A percentile compares a stretch with the other conserved stretches of the same genome.
Evolutionary conservation across 441 rosid species (phyloP).

Genomic region (Sinapis alba): DNA sequence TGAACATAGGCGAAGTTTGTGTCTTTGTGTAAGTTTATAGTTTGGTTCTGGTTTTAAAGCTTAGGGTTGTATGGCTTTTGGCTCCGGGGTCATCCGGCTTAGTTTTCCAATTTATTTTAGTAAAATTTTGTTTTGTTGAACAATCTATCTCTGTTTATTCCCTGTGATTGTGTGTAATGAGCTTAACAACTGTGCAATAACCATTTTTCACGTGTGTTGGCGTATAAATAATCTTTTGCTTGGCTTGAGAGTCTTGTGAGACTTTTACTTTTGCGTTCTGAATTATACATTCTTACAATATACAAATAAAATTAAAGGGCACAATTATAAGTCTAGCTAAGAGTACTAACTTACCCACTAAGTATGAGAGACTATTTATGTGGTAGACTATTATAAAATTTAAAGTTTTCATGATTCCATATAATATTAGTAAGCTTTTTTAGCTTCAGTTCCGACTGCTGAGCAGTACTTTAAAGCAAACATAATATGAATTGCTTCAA

Average conservation of each 20-base stretch:
- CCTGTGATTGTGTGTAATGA: neutral
- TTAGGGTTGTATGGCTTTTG: neutral
- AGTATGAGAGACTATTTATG: conserved; percentile 19
- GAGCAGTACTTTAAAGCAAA: neutral
- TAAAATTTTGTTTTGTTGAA: neutral
- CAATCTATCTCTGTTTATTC: neutral
- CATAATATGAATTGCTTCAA: neutral
- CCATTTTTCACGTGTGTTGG: conserved; percentile 5
- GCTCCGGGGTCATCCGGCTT: neutral
- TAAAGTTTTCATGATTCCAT: neutral
- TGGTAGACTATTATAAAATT: neutral
- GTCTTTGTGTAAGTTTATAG: neutral
- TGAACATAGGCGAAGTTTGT: neutral
- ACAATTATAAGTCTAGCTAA: conserved; percentile 25
- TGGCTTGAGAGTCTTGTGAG: conserved; percentile 35
- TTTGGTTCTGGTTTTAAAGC: neutral
- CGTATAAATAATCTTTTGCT: conserved; percentile 27
- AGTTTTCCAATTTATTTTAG: neutral
- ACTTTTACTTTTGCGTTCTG: no score
- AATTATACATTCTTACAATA: neutral
- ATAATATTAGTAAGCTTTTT: neutral
- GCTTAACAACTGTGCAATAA: neutral
- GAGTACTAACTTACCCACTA: conserved; percentile 39
- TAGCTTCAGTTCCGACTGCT: neutral
- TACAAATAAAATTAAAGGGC: neutral